phyloP scores from a whole-genome alignment of 83 land plant species.

The Isoetes engelmannii region DNA sequence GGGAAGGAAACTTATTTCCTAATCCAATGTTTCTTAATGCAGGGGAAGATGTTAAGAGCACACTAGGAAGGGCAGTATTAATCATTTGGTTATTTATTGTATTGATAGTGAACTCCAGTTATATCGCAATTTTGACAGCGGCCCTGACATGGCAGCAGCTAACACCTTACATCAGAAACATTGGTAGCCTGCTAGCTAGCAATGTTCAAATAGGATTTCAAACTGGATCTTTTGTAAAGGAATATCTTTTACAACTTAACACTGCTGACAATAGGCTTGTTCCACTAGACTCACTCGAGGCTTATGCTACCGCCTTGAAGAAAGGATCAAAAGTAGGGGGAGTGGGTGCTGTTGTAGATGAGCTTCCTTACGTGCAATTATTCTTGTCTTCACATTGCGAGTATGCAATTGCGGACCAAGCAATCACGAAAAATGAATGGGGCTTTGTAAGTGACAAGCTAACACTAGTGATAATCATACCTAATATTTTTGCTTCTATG shows the following conservation, averaged over 20 bases:
- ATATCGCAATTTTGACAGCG: constrained; percentile 91
- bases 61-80: constrained; percentile 71
- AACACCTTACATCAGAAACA: constrained; percentile 58
- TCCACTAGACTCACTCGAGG: constrained; percentile 34
- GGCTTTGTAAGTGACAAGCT: constrained; percentile 99
- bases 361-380: constrained; percentile 71
- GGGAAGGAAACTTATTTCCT: neutral
- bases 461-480: too few relatives aligned
- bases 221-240: constrained; percentile 77
- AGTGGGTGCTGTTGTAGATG: constrained; percentile 77
- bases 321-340: constrained; percentile 51
- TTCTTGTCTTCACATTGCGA: constrained; percentile 59
- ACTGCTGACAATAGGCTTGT: constrained; percentile 59
- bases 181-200: constrained; percentile 64
- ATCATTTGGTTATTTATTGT: constrained; percentile 93
- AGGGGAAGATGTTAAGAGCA: constrained; percentile 84
- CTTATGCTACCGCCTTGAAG: constrained; percentile 48
- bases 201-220: constrained; percentile 74
- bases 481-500: too few relatives aligned
- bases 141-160: constrained; percentile 86
- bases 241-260: constrained; percentile 67
- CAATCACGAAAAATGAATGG: constrained; percentile 91
- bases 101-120: constrained; percentile 79
- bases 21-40: constrained; percentile 12
- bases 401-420: constrained; percentile 60